These are phyloP conservation scores for Populus simonii DNA, from an alignment of 345 rosid genomes.

Conservation along the genomic window DNA sequence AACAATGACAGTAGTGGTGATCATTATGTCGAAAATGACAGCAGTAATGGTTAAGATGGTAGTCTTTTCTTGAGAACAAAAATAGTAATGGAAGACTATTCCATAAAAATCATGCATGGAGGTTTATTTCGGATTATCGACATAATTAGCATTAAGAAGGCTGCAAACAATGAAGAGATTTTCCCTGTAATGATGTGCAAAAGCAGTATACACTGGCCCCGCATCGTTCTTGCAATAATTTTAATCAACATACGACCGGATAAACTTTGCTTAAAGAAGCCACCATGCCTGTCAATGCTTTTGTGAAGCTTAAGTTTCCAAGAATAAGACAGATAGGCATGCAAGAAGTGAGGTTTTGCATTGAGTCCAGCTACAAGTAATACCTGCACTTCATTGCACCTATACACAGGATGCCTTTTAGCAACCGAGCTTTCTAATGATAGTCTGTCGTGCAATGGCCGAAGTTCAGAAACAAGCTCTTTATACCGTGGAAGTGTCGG, in stretches of 20 bases:
- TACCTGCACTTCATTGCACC: constrained; percentile 87
- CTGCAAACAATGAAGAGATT: neutral
- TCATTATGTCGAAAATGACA: no score
- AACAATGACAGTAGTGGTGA: no score
- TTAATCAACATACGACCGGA: neutral
- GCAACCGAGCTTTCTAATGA: constrained; percentile 55
- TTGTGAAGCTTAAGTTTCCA: neutral
- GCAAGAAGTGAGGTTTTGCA: neutral
- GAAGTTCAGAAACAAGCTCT: constrained; percentile 71
- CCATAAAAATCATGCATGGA: neutral
- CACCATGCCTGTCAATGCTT: neutral
- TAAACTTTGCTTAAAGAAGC: neutral
- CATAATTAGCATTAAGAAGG: neutral
- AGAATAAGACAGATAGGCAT: neutral
- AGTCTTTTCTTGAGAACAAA: no score
- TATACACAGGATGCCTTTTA: constrained; percentile 72
- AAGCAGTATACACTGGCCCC: neutral
- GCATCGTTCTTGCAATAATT: neutral
- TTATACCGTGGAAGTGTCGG: constrained; percentile 65
- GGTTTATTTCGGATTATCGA: neutral
- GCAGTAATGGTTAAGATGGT: no score
- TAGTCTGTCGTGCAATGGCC: constrained; percentile 66
- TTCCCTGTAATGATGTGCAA: neutral
- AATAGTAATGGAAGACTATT: no score
- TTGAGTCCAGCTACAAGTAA: constrained; percentile 12